Percentiles rank a stretch among this genome's conserved stretches.
These are phyloP conservation scores for Begonia peltatifolia DNA, from an alignment of 306 rosid species.

Conservation along the genomic window DNA sequence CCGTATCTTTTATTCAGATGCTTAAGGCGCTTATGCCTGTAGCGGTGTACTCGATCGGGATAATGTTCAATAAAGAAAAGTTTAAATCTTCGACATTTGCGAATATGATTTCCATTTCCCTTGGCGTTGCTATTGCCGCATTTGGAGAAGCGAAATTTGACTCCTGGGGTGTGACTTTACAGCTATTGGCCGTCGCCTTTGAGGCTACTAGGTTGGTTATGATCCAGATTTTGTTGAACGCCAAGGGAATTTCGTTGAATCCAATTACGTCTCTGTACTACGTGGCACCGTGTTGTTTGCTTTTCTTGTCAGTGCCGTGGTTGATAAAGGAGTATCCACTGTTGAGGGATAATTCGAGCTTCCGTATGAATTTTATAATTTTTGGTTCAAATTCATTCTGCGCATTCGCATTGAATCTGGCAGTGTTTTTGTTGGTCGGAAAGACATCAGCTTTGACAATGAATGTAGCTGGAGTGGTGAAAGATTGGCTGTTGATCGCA, in stretches of 20 bases:
- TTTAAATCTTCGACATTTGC: conserved; percentile 61
- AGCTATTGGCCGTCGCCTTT: conserved; percentile 72
- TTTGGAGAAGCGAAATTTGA: conserved; percentile 83
- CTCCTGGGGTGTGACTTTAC: conserved; percentile 52
- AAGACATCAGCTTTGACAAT: conserved; percentile 95
- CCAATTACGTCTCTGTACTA: conserved; percentile 93
- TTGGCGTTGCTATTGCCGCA: conserved; percentile 84
- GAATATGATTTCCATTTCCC: conserved; percentile 77
- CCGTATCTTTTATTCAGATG: conserved; percentile 95
- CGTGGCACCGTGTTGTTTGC: conserved; percentile 86
- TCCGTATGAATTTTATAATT: conserved; percentile 43
- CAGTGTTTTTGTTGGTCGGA: conserved; percentile 79
- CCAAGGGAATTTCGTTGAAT: conserved; percentile 69
- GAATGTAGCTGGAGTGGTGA: conserved; percentile 97
- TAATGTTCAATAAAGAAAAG: conserved; percentile 43
- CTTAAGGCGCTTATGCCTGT: conserved; percentile 94
- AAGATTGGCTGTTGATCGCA: conserved; percentile 90
- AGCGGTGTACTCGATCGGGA: conserved; percentile 78
- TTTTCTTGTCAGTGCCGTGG: conserved; percentile 72
- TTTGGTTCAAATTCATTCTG: conserved; percentile 74
- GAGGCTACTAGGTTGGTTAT: conserved; percentile 83
- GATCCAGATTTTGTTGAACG: conserved; percentile 71
- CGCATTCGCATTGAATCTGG: conserved; percentile 81
- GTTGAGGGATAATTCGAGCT: conserved; percentile 64
- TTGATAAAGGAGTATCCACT: conserved; percentile 58